Percentiles rank a stretch among this genome's conserved stretches.
Evolutionary conservation across 306 rosid genomes (phyloP).

Genomic region (Clitoria ternatea): DNA sequence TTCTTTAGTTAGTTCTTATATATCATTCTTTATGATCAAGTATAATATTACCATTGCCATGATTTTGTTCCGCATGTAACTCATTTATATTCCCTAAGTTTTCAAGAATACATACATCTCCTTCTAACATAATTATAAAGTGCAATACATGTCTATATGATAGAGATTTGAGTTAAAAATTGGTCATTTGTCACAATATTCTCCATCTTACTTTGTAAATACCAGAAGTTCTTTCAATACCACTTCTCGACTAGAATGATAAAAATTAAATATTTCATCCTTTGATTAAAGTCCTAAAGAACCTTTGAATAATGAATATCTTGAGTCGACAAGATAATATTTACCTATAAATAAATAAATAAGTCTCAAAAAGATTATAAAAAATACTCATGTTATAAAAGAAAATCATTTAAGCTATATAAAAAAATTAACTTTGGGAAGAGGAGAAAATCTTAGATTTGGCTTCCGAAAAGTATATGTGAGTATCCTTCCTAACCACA

Average conservation of each 20-base stretch:
- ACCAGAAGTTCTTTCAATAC: not conserved
- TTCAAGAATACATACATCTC: not conserved
- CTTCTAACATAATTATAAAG: not conserved
- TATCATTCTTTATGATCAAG: not conserved
- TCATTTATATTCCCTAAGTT: not conserved
- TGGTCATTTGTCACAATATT: not conserved
- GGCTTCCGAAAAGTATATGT: too few relatives aligned
- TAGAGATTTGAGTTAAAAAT: not conserved
- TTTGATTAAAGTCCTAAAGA: not conserved
- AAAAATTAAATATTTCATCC: not conserved
- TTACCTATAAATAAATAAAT: not conserved
- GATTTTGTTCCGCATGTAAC: not conserved
- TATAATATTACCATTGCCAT: not conserved
- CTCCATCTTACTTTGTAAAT: not conserved
- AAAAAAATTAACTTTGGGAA: too few relatives aligned
- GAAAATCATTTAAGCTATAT: not conserved
- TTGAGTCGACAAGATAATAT: not conserved
- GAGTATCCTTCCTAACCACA: not conserved
- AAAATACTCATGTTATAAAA: not conserved
- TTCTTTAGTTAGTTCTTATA: not conserved
- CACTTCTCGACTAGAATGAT: not conserved
- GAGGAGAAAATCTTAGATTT: too few relatives aligned
- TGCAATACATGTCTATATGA: not conserved
- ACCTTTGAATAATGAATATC: not conserved
- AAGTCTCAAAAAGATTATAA: not conserved